Evolutionary conservation across 164 flowering plant genomes (phyloP), one percentile per base, ranked within the genome.

Genomic region (Euptelea pleiosperma): DNA sequence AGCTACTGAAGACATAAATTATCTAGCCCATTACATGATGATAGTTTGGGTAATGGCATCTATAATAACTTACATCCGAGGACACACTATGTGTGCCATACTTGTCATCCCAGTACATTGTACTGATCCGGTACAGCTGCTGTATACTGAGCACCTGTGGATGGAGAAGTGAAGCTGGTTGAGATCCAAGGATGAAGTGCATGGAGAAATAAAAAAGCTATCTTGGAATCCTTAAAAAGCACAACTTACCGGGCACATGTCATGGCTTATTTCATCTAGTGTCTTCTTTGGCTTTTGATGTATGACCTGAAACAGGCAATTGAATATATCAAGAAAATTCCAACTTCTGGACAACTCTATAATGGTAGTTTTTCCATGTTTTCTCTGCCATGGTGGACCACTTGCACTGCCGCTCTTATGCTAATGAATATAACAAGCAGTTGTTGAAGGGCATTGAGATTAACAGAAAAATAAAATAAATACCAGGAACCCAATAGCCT

Each of bases 401-500:
- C 22, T 29, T 19, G 10, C 15, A 40, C 12, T 30, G 1, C 3
- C 3, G 15, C 18, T 26, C 10, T 28, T 21, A 28, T 40, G 43
- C 40, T 29, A 61, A 31, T 51, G 29, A 18, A 54, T 5, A 40
- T 21, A 25, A 54, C 44, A 34, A 25, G 36, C 30, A 18, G 18
- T 33, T 34, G 2, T n/a, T 6, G 46, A 30, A 60, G 8, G 11
- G 44, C 29, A 53, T 21, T 22, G 49, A 18, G 28, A 56, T 11
- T 55, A 26, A 41, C 19, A 45, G 25, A 25, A 39, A 57, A n/a
- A n/a, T n/a, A 58, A 64, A n/a, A n/a, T 1, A 30, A 58, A 21
- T 86, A 94, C 97, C 91, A 94, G 76, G 73, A 94, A 94, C 30
- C 96, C 99, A 24, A 94, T 89, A 48, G 99, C 99, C 67, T 94